Evolutionary conservation across 257 asterid genomes (phyloP), one percentile per base, ranked within the genome.

Genomic region (Nicotiana tomentosiformis): DNA sequence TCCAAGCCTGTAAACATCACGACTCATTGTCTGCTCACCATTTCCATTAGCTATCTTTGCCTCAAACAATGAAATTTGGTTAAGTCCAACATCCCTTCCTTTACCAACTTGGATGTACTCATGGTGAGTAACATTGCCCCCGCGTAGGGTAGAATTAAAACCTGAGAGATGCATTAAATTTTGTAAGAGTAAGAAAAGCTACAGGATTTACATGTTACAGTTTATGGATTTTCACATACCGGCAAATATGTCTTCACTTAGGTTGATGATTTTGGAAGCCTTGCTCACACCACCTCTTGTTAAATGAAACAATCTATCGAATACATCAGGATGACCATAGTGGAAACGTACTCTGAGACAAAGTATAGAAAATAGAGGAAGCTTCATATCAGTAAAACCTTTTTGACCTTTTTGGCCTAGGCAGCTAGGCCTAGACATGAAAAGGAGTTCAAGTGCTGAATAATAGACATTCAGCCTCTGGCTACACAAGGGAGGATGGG

Each of bases 171-270:
- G 67, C 1, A 49, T 30, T 62, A 78, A 77, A 78, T 57, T 77
- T 87, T 56, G 68, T 80, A 66, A 83, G 61, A 86, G 57, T 82
- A 82, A 46, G 56, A 37, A 61, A 84, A 84, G 84, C 83, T 33
- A 83, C 62, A 87, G 30, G 32, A 46, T 62, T 57, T 46, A 66
- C 66, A 3, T 66, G 49, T 70, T 53, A 61, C 10, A 39, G 82
- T 56, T 49, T 30, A 70, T 17, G 84, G 84, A 78, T 77, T 83
- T 84, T 86, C 77, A 82, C 85, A 69, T 89, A 83, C 99, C 99
- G 84, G 99, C 99, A 91, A 95, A 95, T 86, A 95, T 95, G 87
- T 95, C 99, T 85, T 95, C 99, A 89, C 99, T 95, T 66, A 95
- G 86, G 94, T 95, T 95, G 93, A 94, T 94, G 82, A 88, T 87